Evolutionary conservation across 768 basidiomycete genomes (phyloP).

Genomic region (Lactarius psammicola): DNA sequence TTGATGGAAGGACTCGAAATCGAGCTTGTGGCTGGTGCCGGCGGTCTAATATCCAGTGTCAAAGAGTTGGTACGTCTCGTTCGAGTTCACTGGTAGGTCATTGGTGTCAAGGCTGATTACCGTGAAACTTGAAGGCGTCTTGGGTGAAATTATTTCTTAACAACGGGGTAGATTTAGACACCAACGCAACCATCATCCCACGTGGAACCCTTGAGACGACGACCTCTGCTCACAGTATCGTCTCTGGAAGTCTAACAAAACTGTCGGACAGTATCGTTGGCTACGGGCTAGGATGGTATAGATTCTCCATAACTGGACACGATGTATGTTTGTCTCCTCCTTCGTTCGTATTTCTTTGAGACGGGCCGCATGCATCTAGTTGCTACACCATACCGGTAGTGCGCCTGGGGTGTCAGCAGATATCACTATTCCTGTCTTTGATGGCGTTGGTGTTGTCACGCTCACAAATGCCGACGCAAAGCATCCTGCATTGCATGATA

Average conservation of each 20-base stretch:
- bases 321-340: constrained; percentile 35
- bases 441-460: too few species aligned
- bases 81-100: not conserved
- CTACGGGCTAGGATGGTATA: constrained; percentile 48
- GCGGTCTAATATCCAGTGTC: constrained; percentile 45
- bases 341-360: not conserved
- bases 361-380: constrained; percentile 30
- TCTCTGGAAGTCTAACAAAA: constrained; percentile 15
- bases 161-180: constrained; percentile 35
- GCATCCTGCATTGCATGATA: not conserved
- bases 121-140: constrained; percentile 34
- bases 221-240: constrained; percentile 37
- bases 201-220: constrained; percentile 33
- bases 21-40: constrained; percentile 39
- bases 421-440: constrained; percentile 30
- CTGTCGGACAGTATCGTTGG: constrained; percentile 31
- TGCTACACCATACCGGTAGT: constrained; percentile 38
- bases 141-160: constrained; percentile 43
- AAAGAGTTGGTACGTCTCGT: constrained; percentile 42
- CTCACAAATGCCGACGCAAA: not conserved
- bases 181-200: constrained; percentile 39
- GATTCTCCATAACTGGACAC: constrained; percentile 41
- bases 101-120: not conserved
- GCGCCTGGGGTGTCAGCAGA: constrained; percentile 38
- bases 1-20: constrained; percentile 33